Evolutionary conservation across 2,329 filamentous ascomycete genomes (phyloP).

Genomic region (Neophaeococcomyces mojaviensis): DNA sequence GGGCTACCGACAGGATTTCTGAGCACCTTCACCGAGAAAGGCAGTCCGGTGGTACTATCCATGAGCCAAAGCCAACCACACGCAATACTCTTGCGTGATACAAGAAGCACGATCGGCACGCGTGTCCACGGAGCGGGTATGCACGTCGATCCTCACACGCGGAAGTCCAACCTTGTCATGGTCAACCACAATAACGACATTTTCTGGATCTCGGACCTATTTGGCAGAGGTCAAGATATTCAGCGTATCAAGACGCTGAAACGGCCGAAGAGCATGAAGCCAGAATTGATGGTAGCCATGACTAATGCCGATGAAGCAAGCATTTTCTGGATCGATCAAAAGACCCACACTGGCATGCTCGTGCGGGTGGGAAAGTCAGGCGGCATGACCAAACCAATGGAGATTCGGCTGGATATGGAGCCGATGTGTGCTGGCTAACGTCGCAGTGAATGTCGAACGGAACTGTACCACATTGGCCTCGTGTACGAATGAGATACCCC

Average conservation of each 20-base stretch:
- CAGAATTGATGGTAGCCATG: neutral
- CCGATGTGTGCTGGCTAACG: slow-evolving; percentile 1
- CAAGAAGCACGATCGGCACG: slow-evolving; percentile 4
- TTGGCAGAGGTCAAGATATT: slow-evolving; percentile 4
- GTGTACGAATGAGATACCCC: too few relatives aligned
- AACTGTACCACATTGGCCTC: too few relatives aligned
- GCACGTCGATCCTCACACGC: slow-evolving; percentile 2
- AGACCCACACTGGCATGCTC: slow-evolving; percentile 1
- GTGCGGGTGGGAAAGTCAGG: slow-evolving; percentile 1
- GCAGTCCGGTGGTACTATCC: neutral
- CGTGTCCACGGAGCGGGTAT: neutral
- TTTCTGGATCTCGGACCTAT: slow-evolving; percentile 7
- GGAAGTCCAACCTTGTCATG: slow-evolving; percentile 4
- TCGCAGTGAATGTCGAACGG: neutral
- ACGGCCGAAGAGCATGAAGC: slow-evolving; percentile 2
- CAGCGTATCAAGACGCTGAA: slow-evolving; percentile 15
- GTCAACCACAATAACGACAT: slow-evolving; percentile 7
- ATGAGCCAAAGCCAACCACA: slow-evolving; percentile 1
- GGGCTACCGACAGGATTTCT: slow-evolving; percentile 3
- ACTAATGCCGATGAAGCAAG: slow-evolving; percentile 3
- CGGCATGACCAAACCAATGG: neutral
- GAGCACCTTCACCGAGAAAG: slow-evolving; percentile 7
- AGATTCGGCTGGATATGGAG: slow-evolving; percentile 5
- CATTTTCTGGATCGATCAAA: slow-evolving; percentile 7
- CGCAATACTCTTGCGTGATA: neutral